Conservation (phyloP, 2,329 filamentous ascomycete species). For the Mycosphaerelloides madeirae region DNA sequence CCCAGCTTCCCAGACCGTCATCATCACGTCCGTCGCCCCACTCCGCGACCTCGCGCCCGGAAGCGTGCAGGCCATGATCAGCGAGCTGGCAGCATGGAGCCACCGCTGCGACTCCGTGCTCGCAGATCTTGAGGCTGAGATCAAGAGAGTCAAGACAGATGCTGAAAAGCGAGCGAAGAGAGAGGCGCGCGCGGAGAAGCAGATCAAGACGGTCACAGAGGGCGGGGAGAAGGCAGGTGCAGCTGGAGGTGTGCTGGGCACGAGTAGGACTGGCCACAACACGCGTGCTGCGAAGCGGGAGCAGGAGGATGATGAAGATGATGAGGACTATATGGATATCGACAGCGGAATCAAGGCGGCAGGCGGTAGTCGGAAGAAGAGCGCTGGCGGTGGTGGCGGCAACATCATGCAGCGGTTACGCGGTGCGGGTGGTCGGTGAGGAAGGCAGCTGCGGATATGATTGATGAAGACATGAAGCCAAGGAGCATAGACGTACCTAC, state of each 20-base stretch:
- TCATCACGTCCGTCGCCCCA: conserved; percentile 74
- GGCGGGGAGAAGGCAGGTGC: conserved; percentile 16
- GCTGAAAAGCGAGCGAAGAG: conserved; percentile 40
- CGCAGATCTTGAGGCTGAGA: conserved; percentile 68
- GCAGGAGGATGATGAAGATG: conserved; percentile 24
- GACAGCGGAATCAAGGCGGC: conserved; percentile 18
- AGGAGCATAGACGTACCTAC: no score
- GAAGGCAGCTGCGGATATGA: no score
- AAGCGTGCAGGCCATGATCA: conserved; percentile 64
- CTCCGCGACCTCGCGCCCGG: conserved; percentile 78
- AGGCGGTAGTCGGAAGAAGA: conserved; percentile 17
- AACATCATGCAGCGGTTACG: conserved; percentile 1
- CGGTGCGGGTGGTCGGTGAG: neutral
- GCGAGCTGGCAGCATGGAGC: conserved; percentile 69
- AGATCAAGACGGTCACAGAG: conserved; percentile 33
- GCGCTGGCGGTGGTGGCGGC: neutral
- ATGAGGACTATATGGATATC: conserved; percentile 33
- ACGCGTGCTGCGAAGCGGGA: conserved; percentile 15
- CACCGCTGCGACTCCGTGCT: conserved; percentile 72
- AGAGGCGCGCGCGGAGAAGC: conserved; percentile 39
- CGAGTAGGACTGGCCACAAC: conserved; percentile 8
- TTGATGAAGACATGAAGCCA: neutral
- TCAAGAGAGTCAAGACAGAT: conserved; percentile 56
- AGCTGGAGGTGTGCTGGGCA: conserved; percentile 4
- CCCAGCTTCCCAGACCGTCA: conserved; percentile 67